phyloP scores from a whole-genome alignment of 495 filamentous ascomycete species.

The Penicillium pancosmium region DNA sequence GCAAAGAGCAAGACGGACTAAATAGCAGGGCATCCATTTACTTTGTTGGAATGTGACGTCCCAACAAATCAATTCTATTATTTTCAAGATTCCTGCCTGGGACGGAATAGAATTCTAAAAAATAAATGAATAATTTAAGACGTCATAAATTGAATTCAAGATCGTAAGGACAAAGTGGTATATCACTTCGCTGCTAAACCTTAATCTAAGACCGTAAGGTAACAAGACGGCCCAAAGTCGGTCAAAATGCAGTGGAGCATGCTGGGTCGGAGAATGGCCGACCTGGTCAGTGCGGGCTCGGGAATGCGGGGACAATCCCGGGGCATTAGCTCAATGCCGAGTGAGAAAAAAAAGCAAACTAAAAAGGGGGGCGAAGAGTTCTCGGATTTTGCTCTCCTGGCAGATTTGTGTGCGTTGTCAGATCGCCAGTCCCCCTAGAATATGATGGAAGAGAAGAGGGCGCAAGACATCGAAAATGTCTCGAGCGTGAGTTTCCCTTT shows the following conservation, averaged over 20 bases:
- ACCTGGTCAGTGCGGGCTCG: slow-evolving; percentile 18
- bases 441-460: slow-evolving; percentile 19
- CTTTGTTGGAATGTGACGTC: too few relatives aligned
- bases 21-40: background rate
- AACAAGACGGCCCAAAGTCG: background rate
- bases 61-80: too few relatives aligned
- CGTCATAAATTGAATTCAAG: too few relatives aligned
- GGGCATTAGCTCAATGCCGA: slow-evolving; percentile 14
- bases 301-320: slow-evolving; percentile 25
- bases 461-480: slow-evolving; percentile 20
- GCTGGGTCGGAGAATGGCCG: slow-evolving; percentile 23
- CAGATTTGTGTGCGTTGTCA: background rate
- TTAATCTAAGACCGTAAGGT: too few relatives aligned
- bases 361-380: slow-evolving; percentile 8
- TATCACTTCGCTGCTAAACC: too few relatives aligned
- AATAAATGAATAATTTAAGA: too few relatives aligned
- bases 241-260: background rate
- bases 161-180: too few relatives aligned
- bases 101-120: too few relatives aligned
- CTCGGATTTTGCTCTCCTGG: background rate
- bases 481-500: slow-evolving; percentile 13
- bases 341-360: slow-evolving; percentile 15
- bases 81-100: too few relatives aligned
- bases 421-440: slow-evolving; percentile 1
- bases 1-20: slow-evolving; percentile 14